Evolutionary conservation across 352 stramenopile genomes (phyloP).

Genomic region (Pythium rhizo-oryzae): DNA sequence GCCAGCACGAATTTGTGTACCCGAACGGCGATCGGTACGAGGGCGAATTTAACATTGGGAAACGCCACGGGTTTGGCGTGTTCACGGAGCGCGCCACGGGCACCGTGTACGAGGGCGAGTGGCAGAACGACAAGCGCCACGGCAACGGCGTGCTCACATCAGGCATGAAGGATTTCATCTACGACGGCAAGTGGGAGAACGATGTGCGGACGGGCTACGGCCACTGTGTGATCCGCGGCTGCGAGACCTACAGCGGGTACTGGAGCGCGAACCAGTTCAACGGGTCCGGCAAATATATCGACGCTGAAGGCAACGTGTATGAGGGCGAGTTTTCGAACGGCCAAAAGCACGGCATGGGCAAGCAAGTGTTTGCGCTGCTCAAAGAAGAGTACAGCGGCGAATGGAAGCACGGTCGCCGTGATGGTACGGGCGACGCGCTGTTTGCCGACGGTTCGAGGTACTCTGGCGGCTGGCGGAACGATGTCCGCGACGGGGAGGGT

Average conservation of each 20-base stretch:
- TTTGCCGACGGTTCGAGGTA: conserved; percentile 63
- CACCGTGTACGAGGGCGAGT: conserved; percentile 77
- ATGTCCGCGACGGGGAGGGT: conserved; percentile 64
- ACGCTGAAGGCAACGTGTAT: conserved; percentile 81
- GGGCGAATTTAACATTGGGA: conserved; percentile 52
- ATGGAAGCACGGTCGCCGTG: conserved; percentile 54
- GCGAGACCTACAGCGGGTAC: conserved; percentile 74
- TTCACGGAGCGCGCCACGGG: conserved; percentile 65
- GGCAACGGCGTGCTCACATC: conserved; percentile 70
- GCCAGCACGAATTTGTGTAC: conserved; percentile 48
- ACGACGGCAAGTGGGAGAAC: conserved; percentile 71
- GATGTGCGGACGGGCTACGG: conserved; percentile 67
- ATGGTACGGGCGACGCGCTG: conserved; percentile 58
- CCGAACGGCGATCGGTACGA: conserved; percentile 77
- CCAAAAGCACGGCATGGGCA: conserved; percentile 78
- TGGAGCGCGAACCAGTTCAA: conserved; percentile 82
- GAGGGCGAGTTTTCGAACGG: conserved; percentile 78
- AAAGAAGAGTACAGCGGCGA: conserved; percentile 67
- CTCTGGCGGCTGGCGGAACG: conserved; percentile 56
- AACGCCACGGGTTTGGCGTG: conserved; percentile 57
- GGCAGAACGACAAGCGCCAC: conserved; percentile 57
- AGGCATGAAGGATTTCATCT: conserved; percentile 80
- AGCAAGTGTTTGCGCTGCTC: conserved; percentile 32
- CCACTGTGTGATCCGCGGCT: conserved; percentile 75
- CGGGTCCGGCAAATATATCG: conserved; percentile 75